A percentile compares a stretch with the other conserved stretches of the same genome.
Evolutionary conservation across 345 rosid species (phyloP).

Genomic region (Gossypium mustelinum): DNA sequence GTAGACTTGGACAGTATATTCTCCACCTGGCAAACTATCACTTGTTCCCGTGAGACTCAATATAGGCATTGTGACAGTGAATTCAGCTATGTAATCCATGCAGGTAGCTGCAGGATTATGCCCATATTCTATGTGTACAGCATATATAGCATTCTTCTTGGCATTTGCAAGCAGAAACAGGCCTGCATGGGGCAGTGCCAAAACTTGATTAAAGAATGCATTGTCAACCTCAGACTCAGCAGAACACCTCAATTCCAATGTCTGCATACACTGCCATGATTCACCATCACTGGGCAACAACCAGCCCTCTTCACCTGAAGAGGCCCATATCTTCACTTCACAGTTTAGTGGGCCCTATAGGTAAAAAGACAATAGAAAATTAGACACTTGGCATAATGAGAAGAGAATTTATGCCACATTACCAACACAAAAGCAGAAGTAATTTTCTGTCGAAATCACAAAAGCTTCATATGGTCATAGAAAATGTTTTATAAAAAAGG

Average conservation of each 20-base stretch:
- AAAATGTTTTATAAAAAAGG: neutral
- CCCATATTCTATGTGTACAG: slow-evolving; percentile 61
- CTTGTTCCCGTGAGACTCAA: slow-evolving; percentile 74
- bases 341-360: slow-evolving; percentile 56
- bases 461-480: neutral
- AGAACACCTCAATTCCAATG: slow-evolving; percentile 54
- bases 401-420: neutral
- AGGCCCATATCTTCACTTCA: slow-evolving; percentile 62
- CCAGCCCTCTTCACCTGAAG: slow-evolving; percentile 64
- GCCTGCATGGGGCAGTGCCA: slow-evolving; percentile 54
- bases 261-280: slow-evolving; percentile 55
- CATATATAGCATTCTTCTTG: slow-evolving; percentile 69
- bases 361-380: neutral
- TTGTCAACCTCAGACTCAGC: slow-evolving; percentile 41
- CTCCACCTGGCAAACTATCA: slow-evolving; percentile 52
- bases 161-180: slow-evolving; percentile 63
- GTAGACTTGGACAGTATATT: slow-evolving; percentile 56
- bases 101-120: slow-evolving; percentile 54
- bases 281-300: slow-evolving; percentile 56
- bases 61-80: slow-evolving; percentile 75
- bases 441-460: neutral
- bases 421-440: neutral
- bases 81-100: slow-evolving; percentile 71
- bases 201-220: slow-evolving; percentile 66
- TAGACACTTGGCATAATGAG: neutral